Conservation (phyloP, 208 protist species). For the Trypanosoma mega region DNA sequence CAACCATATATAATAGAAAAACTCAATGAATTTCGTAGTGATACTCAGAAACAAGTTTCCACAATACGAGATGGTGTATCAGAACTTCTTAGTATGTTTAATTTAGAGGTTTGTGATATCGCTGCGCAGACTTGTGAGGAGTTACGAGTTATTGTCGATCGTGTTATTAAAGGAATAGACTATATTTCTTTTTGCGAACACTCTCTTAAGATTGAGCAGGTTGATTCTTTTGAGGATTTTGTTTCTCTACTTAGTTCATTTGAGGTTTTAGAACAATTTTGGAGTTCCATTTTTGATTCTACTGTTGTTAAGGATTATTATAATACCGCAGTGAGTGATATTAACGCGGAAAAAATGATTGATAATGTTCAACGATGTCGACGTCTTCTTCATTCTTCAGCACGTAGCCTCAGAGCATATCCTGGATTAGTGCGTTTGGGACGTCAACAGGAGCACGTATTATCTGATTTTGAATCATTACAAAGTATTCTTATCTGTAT, state of each 20-base stretch:
- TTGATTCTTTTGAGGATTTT: slow-evolving; percentile 68
- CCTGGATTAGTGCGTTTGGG: slow-evolving; percentile 68
- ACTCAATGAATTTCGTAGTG: slow-evolving; percentile 42
- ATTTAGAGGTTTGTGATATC: slow-evolving; percentile 83
- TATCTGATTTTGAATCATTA: slow-evolving; percentile 75
- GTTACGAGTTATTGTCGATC: slow-evolving; percentile 62
- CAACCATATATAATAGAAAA: slow-evolving; percentile 54
- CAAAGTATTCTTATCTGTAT: slow-evolving; percentile 67
- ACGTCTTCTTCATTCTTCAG: slow-evolving; percentile 67
- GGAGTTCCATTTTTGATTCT: slow-evolving; percentile 57
- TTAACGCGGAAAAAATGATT: slow-evolving; percentile 63
- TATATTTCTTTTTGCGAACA: slow-evolving; percentile 58
- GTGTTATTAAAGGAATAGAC: slow-evolving; percentile 47
- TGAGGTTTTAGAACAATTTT: slow-evolving; percentile 87
- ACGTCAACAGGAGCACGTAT: slow-evolving; percentile 74
- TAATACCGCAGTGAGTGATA: slow-evolving; percentile 44
- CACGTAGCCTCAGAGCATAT: slow-evolving; percentile 67
- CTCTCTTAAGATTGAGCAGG: slow-evolving; percentile 35
- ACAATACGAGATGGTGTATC: slow-evolving; percentile 73
- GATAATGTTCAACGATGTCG: slow-evolving; percentile 78
- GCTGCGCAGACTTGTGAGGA: slow-evolving; percentile 82
- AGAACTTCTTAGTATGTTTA: slow-evolving; percentile 84
- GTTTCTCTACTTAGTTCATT: slow-evolving; percentile 58
- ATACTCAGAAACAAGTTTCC: slow-evolving; percentile 47
- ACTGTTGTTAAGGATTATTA: slow-evolving; percentile 75